Conservation (phyloP, 306 rosid genomes). For the Abrus precatorius region DNA sequence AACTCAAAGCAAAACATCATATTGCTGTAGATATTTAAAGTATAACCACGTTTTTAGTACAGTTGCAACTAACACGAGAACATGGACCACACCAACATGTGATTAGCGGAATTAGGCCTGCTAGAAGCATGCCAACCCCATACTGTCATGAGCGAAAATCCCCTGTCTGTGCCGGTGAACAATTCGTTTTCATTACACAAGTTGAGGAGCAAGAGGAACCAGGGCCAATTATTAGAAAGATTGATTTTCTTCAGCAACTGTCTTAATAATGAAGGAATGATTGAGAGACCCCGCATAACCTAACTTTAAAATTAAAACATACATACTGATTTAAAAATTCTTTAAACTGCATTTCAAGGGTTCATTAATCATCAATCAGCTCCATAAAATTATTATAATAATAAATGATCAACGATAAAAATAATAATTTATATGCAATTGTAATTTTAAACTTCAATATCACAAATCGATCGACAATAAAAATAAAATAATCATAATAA, state of each 20-base stretch:
- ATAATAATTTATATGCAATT: not conserved
- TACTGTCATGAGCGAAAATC: constrained; percentile 44
- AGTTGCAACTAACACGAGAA: constrained; percentile 14
- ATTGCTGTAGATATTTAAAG: not conserved
- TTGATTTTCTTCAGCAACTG: not conserved
- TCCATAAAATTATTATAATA: not conserved
- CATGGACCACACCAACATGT: constrained; percentile 17
- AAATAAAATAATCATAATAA: constrained; percentile 22
- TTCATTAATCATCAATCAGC: not conserved
- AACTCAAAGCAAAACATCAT: not conserved
- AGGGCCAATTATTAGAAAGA: constrained; percentile 4
- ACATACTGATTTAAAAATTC: not conserved
- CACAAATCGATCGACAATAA: too few relatives aligned
- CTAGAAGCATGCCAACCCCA: constrained; percentile 15
- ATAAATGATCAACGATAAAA: not conserved
- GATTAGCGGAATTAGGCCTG: not conserved
- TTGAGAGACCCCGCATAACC: constrained; percentile 3
- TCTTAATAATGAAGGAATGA: constrained; percentile 45
- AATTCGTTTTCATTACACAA: constrained; percentile 31
- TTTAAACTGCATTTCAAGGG: not conserved
- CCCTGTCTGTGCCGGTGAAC: constrained; percentile 56
- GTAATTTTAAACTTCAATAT: too few relatives aligned
- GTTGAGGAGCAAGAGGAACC: constrained; percentile 38
- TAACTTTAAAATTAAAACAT: too few relatives aligned
- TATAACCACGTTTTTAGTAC: not conserved